Base-by-base conservation (phyloP, 2,329 filamentous ascomycete genomes). In the Aphanocladium album region DNA sequence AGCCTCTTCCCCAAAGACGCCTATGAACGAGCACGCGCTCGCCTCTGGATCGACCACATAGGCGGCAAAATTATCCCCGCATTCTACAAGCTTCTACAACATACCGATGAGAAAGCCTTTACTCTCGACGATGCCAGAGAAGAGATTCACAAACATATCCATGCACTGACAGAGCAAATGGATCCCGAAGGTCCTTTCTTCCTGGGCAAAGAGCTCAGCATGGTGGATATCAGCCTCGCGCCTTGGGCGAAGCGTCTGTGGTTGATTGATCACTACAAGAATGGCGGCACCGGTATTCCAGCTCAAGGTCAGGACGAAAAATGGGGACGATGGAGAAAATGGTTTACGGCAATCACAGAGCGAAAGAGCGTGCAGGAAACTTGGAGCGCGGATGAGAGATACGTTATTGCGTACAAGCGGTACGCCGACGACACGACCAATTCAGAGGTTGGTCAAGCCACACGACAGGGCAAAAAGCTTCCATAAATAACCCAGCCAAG, bases 1-100 rank as follows among this genome's bases (percentile, higher is more conserved):
- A 70, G 73, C 1, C 71, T 93, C 4, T 73, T 90, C 11, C 86
- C 89, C 0, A 68, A 72, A 0, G 83, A 86, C 60, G 76, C 83
- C 0, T 93, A 90, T 67, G 79, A 84, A 58, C 79, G 83, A 57
- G 89, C 89, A 3, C 73, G 85, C 21, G 84, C 83, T 46, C 77
- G 87, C 37, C 83, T 93, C 55, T 93, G 89, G 89, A 88, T 87
- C 46, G 88, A 92, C 65, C 91, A 89, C 66, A 80, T 90, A 25
- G 84, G 80, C 45, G 83, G 79, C 11, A 78, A 86, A 58, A 85
- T 93, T 60, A 81, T 91, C 17, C 88, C 89, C 0, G 80, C 78
- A 0, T 92, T 88, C 65, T 89, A 92, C 73, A 82, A 83, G 56
- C 72, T 85, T 19, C 68, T 86, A 16, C 82, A 86, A 71, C 80